phyloP scores from a whole-genome alignment of 1,139 yeast species.

The Trichomonascaceae sp. region DNA sequence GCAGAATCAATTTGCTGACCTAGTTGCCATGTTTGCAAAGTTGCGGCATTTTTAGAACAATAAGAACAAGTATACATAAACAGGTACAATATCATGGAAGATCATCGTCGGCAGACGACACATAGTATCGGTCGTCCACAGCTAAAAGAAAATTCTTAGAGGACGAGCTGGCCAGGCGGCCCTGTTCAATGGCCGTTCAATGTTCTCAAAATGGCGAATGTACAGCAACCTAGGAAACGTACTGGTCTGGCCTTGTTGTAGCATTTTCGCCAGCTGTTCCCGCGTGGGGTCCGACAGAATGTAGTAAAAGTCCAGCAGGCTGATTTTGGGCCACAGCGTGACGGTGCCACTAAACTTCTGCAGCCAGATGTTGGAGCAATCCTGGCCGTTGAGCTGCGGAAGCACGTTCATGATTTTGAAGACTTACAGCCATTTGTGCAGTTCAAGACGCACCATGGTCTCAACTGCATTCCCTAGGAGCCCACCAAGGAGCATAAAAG shows the following conservation, averaged over 20 bases:
- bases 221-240: constrained; percentile 56
- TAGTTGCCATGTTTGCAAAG: too few species aligned
- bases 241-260: constrained; percentile 49
- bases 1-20: too few species aligned
- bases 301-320: constrained; percentile 45
- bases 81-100: too few species aligned
- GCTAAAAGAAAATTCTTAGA: not conserved
- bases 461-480: constrained; percentile 63
- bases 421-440: constrained; percentile 61
- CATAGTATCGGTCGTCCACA: not conserved
- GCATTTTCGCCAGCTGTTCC: constrained; percentile 41
- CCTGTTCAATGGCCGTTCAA: constrained; percentile 50
- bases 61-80: too few species aligned
- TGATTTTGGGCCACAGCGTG: constrained; percentile 63
- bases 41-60: too few species aligned
- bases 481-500: constrained; percentile 71
- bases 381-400: constrained; percentile 61
- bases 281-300: constrained; percentile 59
- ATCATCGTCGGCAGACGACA: not conserved
- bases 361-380: constrained; percentile 68
- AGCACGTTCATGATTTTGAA: constrained; percentile 51
- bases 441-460: constrained; percentile 56
- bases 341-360: constrained; percentile 66
- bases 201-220: constrained; percentile 46
- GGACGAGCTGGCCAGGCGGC: constrained; percentile 8